phyloP scores from a whole-genome alignment of 2,329 filamentous ascomycete species.

The Didymella keratinophila region DNA sequence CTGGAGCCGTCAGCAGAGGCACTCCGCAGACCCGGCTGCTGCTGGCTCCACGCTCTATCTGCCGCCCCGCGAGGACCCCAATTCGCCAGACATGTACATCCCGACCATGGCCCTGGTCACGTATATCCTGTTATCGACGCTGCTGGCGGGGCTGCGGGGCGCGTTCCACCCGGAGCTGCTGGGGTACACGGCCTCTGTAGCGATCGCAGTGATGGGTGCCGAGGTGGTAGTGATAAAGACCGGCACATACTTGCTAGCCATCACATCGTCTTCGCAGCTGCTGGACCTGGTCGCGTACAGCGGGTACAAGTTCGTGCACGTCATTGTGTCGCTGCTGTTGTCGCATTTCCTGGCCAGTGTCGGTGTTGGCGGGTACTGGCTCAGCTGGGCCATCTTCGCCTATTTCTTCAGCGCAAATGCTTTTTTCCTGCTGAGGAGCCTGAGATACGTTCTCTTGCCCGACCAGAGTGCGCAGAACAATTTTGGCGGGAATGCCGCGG shows the following conservation, averaged over 20 bases:
- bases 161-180: conserved; percentile 94
- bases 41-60: conserved; percentile 64
- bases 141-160: conserved; percentile 87
- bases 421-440: conserved; percentile 97
- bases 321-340: conserved; percentile 85
- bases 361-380: conserved; percentile 83
- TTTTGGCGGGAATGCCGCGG: conserved; percentile 49
- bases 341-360: conserved; percentile 70
- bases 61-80: conserved; percentile 92
- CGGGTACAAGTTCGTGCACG: conserved; percentile 98
- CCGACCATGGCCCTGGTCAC: conserved; percentile 96
- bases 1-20: conserved; percentile 90
- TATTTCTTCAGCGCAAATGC: conserved; percentile 96
- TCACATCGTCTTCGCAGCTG: conserved; percentile 92
- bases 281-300: conserved; percentile 95
- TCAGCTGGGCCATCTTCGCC: conserved; percentile 85
- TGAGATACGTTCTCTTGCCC: conserved; percentile 94
- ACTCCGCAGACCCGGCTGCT: conserved; percentile 42
- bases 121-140: conserved; percentile 91
- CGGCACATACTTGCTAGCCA: conserved; percentile 91
- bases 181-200: conserved; percentile 85
- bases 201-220: conserved; percentile 80
- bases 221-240: conserved; percentile 92
- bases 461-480: conserved; percentile 7
- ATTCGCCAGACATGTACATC: conserved; percentile 99